phyloP scores from a whole-genome alignment of 257 asterid genomes.

The Solanum boliviense region DNA sequence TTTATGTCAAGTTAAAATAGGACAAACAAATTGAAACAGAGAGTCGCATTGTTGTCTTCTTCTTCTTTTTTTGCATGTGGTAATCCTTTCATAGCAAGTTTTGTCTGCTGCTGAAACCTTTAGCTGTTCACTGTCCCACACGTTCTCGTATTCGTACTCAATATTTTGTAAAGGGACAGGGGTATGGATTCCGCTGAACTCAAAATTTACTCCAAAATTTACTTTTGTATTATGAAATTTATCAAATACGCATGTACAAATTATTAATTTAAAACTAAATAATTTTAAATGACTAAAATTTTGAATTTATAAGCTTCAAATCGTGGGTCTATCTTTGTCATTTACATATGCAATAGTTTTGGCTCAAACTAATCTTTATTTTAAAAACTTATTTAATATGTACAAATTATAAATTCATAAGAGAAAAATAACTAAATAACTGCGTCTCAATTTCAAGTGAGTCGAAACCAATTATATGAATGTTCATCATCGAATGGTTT shows the following conservation, averaged over 20 bases:
- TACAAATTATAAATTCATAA: background rate
- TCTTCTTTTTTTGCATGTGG: background rate
- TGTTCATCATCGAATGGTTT: background rate
- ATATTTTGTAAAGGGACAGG: background rate
- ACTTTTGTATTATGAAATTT: background rate
- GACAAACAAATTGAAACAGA: background rate
- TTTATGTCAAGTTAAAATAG: background rate
- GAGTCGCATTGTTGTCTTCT: no score
- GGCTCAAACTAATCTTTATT: background rate
- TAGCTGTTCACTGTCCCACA: background rate
- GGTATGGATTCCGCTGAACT: background rate
- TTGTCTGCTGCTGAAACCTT: background rate
- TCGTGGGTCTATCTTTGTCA: background rate
- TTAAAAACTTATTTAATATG: background rate
- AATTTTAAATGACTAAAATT: background rate
- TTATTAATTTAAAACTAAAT: background rate
- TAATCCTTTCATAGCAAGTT: background rate
- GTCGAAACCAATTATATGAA: background rate
- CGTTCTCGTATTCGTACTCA: background rate
- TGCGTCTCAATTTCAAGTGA: background rate
- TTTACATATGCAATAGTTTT: background rate
- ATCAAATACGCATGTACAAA: background rate
- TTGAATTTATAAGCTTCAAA: background rate
- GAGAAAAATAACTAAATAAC: background rate
- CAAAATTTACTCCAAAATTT: background rate